Evolutionary conservation across 2,329 filamentous ascomycete species (phyloP).

Genomic region (Sclerotinia minor): DNA sequence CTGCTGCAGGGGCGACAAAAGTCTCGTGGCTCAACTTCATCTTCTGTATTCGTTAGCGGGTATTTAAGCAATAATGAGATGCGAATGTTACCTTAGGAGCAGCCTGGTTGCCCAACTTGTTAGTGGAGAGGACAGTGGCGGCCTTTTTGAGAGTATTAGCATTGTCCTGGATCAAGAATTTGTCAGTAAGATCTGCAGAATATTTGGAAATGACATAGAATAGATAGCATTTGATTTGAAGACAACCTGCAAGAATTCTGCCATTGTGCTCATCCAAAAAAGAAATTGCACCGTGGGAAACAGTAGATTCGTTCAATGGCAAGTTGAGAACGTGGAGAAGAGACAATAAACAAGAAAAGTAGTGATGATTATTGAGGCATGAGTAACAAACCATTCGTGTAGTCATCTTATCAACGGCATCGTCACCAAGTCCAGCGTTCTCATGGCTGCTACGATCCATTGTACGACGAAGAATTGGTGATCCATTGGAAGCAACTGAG

Average conservation of each 20-base stretch:
- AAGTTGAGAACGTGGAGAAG: neutral
- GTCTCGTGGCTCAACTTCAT: constrained; percentile 51
- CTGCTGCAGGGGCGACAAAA: neutral
- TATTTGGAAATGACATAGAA: constrained; percentile 18
- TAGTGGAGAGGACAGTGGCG: constrained; percentile 51
- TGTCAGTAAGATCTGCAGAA: constrained; percentile 28
- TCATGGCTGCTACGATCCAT: constrained; percentile 45
- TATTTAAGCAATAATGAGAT: constrained; percentile 10
- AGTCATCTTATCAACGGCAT: constrained; percentile 33
- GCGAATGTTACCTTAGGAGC: constrained; percentile 50
- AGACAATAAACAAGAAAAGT: too few species aligned
- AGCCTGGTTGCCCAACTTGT: constrained; percentile 56
- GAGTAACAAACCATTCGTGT: constrained; percentile 10
- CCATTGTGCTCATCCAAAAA: neutral
- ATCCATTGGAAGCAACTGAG: constrained; percentile 44
- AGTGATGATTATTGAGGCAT: neutral
- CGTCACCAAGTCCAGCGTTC: constrained; percentile 34
- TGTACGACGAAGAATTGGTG: constrained; percentile 45
- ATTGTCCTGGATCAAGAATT: constrained; percentile 30
- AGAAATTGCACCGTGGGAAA: neutral
- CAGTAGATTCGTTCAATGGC: too few species aligned
- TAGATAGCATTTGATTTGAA: neutral
- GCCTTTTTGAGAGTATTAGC: constrained; percentile 40
- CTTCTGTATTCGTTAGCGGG: constrained; percentile 46
- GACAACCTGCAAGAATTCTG: neutral